A percentile compares a stretch with the other conserved stretches of the same genome.
Conservation (phyloP, 2,329 filamentous ascomycete species). For the Trichoderma sp. region DNA sequence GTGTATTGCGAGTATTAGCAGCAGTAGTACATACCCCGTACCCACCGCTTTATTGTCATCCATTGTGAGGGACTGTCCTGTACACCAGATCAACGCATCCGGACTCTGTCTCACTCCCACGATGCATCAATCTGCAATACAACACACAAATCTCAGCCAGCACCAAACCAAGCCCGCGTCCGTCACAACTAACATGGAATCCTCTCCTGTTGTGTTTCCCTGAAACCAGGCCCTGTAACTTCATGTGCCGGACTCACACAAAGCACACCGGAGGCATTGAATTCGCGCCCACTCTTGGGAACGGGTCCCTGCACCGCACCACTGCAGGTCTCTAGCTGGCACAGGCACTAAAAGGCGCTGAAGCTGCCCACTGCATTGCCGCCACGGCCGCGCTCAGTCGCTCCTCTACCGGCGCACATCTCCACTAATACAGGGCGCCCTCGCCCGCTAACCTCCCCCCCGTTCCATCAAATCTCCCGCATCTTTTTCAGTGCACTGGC, state of each 20-base stretch:
- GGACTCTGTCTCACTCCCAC: background rate
- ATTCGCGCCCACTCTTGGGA: slow-evolving; percentile 3
- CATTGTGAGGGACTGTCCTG: background rate
- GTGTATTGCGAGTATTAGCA: background rate
- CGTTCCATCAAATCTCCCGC: slow-evolving; percentile 17
- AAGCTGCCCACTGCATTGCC: slow-evolving; percentile 7
- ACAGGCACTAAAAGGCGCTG: background rate
- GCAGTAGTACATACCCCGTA: background rate
- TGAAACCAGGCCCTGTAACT: slow-evolving; percentile 14
- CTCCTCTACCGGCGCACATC: background rate
- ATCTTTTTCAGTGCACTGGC: slow-evolving; percentile 10
- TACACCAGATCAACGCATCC: background rate
- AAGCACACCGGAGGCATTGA: background rate
- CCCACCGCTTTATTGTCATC: background rate
- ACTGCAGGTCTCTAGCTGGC: background rate
- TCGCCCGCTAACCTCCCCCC: slow-evolving; percentile 7
- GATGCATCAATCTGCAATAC: background rate
- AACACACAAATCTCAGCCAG: background rate
- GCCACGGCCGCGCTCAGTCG: slow-evolving; percentile 8
- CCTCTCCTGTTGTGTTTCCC: background rate
- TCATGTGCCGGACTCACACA: background rate
- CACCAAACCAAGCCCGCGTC: background rate
- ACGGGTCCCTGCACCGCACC: slow-evolving; percentile 17
- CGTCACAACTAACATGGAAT: background rate
- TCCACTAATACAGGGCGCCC: slow-evolving; percentile 16